Evolutionary conservation across 176 grass and related monocot species (phyloP), one percentile per base, ranked within the genome.

Genomic region (Musa schizocarpa): DNA sequence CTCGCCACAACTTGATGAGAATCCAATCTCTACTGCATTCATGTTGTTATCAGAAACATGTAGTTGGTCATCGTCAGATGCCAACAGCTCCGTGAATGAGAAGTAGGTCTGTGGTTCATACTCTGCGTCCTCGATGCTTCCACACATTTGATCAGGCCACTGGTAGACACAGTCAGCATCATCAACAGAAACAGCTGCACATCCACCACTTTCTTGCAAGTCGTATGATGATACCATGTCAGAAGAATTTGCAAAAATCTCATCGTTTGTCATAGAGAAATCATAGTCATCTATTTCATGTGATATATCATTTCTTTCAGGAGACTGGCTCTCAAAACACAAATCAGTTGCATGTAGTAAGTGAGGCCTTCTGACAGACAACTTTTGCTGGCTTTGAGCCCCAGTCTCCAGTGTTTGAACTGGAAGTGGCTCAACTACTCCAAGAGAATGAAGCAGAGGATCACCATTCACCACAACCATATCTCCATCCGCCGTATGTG

Each of bases 71-170:
- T 89, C 82, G 69, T 89, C 87, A 65, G 87, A 85, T 76, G 88
- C 90, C 76, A 93, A 83, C 29, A 89, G 78, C 72, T 93, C 90
- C 0, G 87, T 89, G 74, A 89, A 93, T 10, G 87, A 93, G 78
- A 89, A 93, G 74, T 85, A 93, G 50, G 90, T 93, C 13, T 93
- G 87, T 1, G 87, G 87, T 59, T 89, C 90, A 74, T 83, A 93
- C 65, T 93, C 80, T 1, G 68, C 75, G 19, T 50, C 56, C 20
- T 54, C 86, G 52, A 66, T 63, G 65, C 83, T 86, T 21, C 80
- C 75, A 81, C 74, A 56, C 17, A 73, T 81, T 52, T 72, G 64
- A 22, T 87, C 85, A 79, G 83, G 79, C 72, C 67, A 81, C 70
- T 76, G 80, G 49, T 82, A 80, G 72, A 23, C 85, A 70, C 53